Evolutionary conservation across 2,329 filamentous ascomycete species (phyloP).

Genomic region (Chaetomium globosum): DNA sequence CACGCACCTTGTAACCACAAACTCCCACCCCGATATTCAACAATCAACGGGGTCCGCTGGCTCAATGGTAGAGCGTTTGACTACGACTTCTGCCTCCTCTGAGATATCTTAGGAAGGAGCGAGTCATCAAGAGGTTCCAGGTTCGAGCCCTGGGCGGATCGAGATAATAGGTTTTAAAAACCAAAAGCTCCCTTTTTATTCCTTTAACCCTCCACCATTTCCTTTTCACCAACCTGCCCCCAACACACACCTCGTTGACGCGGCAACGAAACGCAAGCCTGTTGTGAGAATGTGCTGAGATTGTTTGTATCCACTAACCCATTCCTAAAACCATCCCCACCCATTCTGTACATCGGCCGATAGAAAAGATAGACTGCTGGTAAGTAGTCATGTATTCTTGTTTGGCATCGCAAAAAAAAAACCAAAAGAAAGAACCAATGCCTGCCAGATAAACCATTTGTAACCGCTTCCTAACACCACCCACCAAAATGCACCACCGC

Average conservation of each 20-base stretch:
- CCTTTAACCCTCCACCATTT: not conserved
- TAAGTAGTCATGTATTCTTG: not conserved
- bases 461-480: not conserved
- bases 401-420: not conserved
- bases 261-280: not conserved
- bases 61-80: conserved; percentile 28
- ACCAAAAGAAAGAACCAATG: not conserved
- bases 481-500: not conserved
- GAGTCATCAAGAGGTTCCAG: conserved; percentile 28
- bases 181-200: not conserved
- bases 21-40: not conserved
- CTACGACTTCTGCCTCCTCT: conserved; percentile 13
- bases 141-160: conserved; percentile 28
- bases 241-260: not conserved
- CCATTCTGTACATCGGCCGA: not conserved
- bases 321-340: not conserved
- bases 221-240: too few species aligned
- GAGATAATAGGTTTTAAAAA: not conserved
- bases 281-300: not conserved
- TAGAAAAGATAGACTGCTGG: not conserved
- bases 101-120: not conserved
- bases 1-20: not conserved
- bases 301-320: not conserved
- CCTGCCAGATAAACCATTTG: not conserved
- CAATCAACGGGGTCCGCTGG: conserved; percentile 10